phyloP scores from a whole-genome alignment of 371 early-diverging fungal genomes.

The Umbelopsis sp. region DNA sequence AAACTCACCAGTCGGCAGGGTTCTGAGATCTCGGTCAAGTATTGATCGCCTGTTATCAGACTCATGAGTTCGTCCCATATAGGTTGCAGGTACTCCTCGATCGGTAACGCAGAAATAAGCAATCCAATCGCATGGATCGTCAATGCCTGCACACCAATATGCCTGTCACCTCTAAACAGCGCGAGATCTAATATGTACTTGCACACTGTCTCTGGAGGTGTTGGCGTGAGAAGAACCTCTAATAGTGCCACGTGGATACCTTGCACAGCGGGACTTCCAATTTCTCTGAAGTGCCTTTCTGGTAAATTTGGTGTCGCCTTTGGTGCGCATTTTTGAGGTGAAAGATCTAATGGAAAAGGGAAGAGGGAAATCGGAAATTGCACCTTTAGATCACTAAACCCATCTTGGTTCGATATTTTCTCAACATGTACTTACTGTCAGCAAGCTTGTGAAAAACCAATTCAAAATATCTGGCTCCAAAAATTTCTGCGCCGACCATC shows the following conservation, averaged over 20 bases:
- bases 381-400: too few relatives aligned
- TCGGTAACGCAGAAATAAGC: conserved; percentile 47
- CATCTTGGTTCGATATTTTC: too few relatives aligned
- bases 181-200: conserved; percentile 50
- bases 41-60: conserved; percentile 43
- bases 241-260: conserved; percentile 68
- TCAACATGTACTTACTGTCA: conserved; percentile 35
- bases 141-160: conserved; percentile 48
- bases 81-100: conserved; percentile 44
- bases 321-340: conserved; percentile 61
- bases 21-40: conserved; percentile 52
- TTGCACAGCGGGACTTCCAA: conserved; percentile 74
- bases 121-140: conserved; percentile 52
- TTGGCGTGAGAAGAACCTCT: conserved; percentile 65
- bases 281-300: conserved; percentile 80
- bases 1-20: conserved; percentile 52
- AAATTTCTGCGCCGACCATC: conserved; percentile 36
- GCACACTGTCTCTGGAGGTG: conserved; percentile 45
- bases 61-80: conserved; percentile 49
- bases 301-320: conserved; percentile 60
- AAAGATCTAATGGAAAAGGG: conserved; percentile 33
- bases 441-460: conserved; percentile 60
- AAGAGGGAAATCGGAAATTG: too few relatives aligned
- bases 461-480: conserved; percentile 62
- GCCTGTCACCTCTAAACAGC: conserved; percentile 46